Conservation (phyloP, 768 basidiomycete genomes). For the Amanita thiersii region DNA sequence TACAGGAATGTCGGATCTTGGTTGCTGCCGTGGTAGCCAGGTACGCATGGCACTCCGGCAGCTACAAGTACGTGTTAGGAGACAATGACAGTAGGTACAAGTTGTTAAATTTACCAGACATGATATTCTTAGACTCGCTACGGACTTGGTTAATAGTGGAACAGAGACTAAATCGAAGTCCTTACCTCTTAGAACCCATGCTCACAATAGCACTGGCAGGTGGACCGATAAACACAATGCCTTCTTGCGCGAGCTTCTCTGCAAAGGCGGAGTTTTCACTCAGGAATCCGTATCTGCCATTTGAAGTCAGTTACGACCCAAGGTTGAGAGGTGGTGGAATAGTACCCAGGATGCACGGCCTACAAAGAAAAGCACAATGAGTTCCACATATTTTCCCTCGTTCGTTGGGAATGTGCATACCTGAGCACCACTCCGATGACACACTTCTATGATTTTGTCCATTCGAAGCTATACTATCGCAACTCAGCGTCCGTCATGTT, state of each 20-base stretch:
- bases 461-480: conserved; percentile 53
- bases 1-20: conserved; percentile 71
- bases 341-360: conserved; percentile 90
- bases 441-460: conserved; percentile 84
- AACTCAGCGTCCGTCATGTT: not conserved
- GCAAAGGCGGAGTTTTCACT: conserved; percentile 89
- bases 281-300: conserved; percentile 72
- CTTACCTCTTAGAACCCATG: conserved; percentile 93
- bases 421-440: conserved; percentile 77
- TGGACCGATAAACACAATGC: conserved; percentile 88
- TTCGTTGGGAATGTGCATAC: conserved; percentile 27
- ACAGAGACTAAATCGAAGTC: not conserved
- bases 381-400: conserved; percentile 5
- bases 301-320: not conserved
- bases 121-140: conserved; percentile 93
- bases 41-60: conserved; percentile 88
- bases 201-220: conserved; percentile 80
- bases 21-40: conserved; percentile 84
- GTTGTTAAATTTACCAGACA: conserved; percentile 48
- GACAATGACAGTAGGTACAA: conserved; percentile 1
- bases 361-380: conserved; percentile 24
- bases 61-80: conserved; percentile 29
- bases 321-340: not conserved
- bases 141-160: not conserved
- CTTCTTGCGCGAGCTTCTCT: conserved; percentile 60